Evolutionary conservation across 225 moss, liverwort and hornwort genomes (phyloP), one percentile per base, ranked within the genome.

Genomic region (Physcomitrellopsis africana): DNA sequence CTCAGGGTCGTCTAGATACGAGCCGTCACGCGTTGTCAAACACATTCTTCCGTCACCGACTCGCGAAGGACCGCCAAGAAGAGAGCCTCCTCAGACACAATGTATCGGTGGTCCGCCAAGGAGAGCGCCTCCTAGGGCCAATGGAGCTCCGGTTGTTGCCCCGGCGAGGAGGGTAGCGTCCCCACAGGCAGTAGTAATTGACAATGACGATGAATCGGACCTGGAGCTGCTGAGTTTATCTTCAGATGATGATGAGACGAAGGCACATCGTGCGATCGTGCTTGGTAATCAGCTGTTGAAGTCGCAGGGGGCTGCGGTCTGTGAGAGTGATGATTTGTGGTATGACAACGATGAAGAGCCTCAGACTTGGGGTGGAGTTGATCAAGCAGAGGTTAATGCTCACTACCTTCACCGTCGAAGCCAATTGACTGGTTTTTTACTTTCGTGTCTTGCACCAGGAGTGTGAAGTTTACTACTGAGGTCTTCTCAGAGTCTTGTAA

Each of bases 161-260:
- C 80, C 80, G 20, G 78, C 78, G 69, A 72, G 78, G 76, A 82
- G 91, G 65, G 79, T 80, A 26, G 82, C 88, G 48, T 84, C 89
- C 17, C 60, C 79, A 2, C 75, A 86, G 63, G 47, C 88, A 69
- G 23, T 81, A 29, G 69, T 81, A 57, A 80, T 93, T 64, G 94
- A 90, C 57, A 95, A 95, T 42, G 94, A 97, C 29, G 97, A 99
- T 71, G 97, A 99, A 72, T 94, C 94, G 53, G 97, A 97, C 15
- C 93, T 97, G 17, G 96, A 97, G 77, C 80, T 97, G 60, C 85
- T 97, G 69, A 97, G 97, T 79, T 90, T 97, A 55, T 97, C 97
- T 16, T 97, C 97, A 11, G 97, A 91, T 67, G 97, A 97, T 59
- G 97, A 88, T 71, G 86, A 80, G 60, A 73, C 85, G 51, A 88